Evolutionary conservation across 148 eudicot genomes (phyloP), one percentile per base, ranked within the genome.

Genomic region (Cornus kousa): DNA sequence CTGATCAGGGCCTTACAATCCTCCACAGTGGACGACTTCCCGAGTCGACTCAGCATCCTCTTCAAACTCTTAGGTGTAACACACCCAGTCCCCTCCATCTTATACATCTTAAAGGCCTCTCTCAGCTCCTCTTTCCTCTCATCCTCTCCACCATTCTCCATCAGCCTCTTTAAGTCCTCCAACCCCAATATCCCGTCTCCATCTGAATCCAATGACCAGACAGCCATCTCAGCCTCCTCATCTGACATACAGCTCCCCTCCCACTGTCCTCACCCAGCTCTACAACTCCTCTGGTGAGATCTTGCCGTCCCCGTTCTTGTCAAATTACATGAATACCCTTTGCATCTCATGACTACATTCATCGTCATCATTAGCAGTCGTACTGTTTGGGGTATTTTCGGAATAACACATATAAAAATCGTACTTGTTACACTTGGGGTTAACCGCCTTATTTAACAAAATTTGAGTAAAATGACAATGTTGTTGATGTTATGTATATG

Each of bases 11-110:
- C 79, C 72, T 74, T 70, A 69, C 92, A 89, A 2, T 82, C 85
- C 43, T 68, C 72, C 35, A 79, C 43, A 23, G 82, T 48, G 37
- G 57, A 82, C 12, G 70, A 50, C 64, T 87, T 87, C 0, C 90
- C 90, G 5, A 89, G 74, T 68, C 86, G 59, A 55, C 85, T 82
- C 74, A 90, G 59, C 87, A 88, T 82, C 73, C 68, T 80, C 80
- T 70, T 86, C 85, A 90, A 83, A 40, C 91, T 88, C 79, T 81
- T 83, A 0, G 93, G 75, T 9, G 93, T 90, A 1, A 90, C 88
- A 19, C 82, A 69, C 5, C 81, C 82, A 5, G 85, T 72, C 71
- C 68, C 80, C 39, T 60, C 73, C 71, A 74, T 77, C 66, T 71
- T 84, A 39, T 85, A 90, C 91, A 88, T 85, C 5, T 48, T 68